phyloP scores from a whole-genome alignment of 257 asterid species.

The Fraxinus quadrangulata region DNA sequence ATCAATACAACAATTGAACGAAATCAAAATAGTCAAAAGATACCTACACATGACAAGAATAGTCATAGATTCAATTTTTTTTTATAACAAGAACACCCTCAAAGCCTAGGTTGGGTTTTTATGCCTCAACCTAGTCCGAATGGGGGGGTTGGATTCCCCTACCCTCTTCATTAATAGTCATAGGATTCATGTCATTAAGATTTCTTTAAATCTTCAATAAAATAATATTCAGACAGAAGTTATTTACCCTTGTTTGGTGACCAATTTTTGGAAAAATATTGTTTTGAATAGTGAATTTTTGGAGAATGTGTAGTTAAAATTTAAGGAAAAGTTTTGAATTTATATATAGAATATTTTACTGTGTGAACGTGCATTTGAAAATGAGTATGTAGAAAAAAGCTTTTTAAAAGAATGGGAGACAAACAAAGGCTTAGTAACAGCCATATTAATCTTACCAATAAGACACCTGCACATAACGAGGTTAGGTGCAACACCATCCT shows the following conservation, averaged over 20 bases:
- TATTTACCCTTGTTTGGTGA: neutral
- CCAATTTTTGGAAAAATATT: no score
- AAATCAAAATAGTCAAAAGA: neutral
- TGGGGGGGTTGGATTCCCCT: no score
- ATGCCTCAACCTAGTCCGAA: no score
- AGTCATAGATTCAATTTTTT: neutral
- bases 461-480: conserved; percentile 91
- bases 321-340: no score
- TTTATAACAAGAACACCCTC: no score
- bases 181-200: conserved; percentile 20
- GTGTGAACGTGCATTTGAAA: no score
- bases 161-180: neutral
- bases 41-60: neutral
- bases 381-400: no score
- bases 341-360: no score
- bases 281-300: no score
- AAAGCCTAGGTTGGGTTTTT: no score
- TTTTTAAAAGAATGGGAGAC: no score
- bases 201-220: neutral
- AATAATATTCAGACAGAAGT: conserved; percentile 23
- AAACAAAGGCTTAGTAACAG: neutral
- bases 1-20: neutral
- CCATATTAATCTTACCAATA: conserved; percentile 56
- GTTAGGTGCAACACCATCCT: conserved; percentile 79
- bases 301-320: no score